A percentile compares a stretch with the other conserved stretches of the same genome.
Evolutionary conservation across 768 basidiomycete genomes (phyloP).

Genomic region (Chalciporus chontae): DNA sequence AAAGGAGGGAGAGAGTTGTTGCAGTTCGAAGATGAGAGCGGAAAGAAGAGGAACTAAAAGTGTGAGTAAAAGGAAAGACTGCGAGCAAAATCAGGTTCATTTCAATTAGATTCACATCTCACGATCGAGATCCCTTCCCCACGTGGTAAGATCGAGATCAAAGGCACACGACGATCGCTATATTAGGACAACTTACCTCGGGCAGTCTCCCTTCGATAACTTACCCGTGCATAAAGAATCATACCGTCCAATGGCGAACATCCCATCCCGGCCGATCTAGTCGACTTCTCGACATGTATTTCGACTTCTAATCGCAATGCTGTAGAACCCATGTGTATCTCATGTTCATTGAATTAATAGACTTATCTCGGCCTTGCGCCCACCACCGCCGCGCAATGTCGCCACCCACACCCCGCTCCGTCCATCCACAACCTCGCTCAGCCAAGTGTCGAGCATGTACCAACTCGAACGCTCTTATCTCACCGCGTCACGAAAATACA

Average conservation of each 20-base stretch:
- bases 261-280: neutral
- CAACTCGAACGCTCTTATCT: neutral
- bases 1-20: conserved; percentile 6
- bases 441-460: no score
- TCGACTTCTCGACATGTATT: neutral
- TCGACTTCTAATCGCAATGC: neutral
- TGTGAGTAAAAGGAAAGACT: conserved; percentile 28
- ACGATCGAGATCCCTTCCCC: conserved; percentile 30
- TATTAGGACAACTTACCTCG: neutral
- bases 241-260: neutral
- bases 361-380: neutral
- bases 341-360: neutral
- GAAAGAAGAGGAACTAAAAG: conserved; percentile 25
- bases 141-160: conserved; percentile 33
- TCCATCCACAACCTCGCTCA: neutral
- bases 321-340: neutral
- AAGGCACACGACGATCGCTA: conserved; percentile 10
- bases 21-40: conserved; percentile 23
- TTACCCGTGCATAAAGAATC: neutral
- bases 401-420: neutral
- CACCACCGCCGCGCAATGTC: neutral
- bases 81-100: conserved; percentile 31
- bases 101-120: conserved; percentile 34
- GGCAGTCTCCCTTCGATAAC: neutral
- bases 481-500: neutral